Percentiles rank a stretch among this genome's conserved stretches.
These are phyloP conservation scores for Polyplosphaeria fusca DNA, from an alignment of 495 filamentous ascomycete genomes.

Conservation along the genomic window DNA sequence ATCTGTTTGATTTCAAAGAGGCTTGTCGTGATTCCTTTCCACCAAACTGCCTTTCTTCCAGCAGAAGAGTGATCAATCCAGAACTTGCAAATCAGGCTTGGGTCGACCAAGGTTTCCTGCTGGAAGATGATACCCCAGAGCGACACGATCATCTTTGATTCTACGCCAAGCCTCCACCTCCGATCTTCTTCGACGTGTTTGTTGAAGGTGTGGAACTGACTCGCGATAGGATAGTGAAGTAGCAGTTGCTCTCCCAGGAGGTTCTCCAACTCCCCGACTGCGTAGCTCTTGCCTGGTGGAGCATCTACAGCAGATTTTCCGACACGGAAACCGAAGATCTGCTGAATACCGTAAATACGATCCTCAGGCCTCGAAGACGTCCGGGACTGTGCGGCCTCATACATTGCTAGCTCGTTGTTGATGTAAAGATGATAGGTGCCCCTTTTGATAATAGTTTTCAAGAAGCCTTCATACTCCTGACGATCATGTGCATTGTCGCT, in stretches of 20 bases:
- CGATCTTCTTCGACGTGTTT: neutral
- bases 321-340: neutral
- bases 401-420: neutral
- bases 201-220: neutral
- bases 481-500: neutral
- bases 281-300: neutral
- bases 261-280: neutral
- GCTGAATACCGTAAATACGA: neutral
- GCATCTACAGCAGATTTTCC: neutral
- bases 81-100: neutral
- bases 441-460: neutral
- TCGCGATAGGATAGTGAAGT: neutral
- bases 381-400: neutral
- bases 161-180: neutral
- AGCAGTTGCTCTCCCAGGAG: neutral
- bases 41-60: neutral
- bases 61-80: neutral
- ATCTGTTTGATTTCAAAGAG: neutral
- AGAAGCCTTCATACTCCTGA: neutral
- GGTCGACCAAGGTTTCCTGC: neutral
- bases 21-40: neutral
- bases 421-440: neutral
- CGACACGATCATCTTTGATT: neutral
- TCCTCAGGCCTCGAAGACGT: neutral
- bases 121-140: neutral